These are phyloP conservation scores for Stemphylium vesicarium DNA, from an alignment of 2,329 filamentous ascomycete species.

Conservation along the genomic window DNA sequence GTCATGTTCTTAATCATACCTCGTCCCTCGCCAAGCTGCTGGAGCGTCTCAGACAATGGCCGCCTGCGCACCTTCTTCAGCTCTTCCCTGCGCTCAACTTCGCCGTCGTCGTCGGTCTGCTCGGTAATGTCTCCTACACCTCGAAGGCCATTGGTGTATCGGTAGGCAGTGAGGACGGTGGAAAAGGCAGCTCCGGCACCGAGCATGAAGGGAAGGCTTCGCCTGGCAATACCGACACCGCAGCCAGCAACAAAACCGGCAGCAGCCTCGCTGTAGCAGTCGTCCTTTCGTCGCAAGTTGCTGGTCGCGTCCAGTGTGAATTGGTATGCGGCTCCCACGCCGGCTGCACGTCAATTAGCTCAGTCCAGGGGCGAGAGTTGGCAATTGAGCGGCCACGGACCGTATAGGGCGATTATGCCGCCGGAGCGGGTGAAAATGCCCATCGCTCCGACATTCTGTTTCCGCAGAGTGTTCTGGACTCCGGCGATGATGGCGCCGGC, in stretches of 20 bases:
- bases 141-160: conserved; percentile 69
- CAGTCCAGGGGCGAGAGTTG: neutral
- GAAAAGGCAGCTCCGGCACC: conserved; percentile 69
- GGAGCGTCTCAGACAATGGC: conserved; percentile 79
- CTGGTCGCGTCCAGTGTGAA: conserved; percentile 79
- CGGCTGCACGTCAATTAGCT: conserved; percentile 61
- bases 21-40: conserved; percentile 84
- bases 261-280: conserved; percentile 74
- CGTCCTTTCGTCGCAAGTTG: conserved; percentile 86
- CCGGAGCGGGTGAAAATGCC: conserved; percentile 82
- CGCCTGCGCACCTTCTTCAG: conserved; percentile 75
- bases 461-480: conserved; percentile 85
- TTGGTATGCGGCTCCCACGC: conserved; percentile 75
- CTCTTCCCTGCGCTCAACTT: conserved; percentile 77
- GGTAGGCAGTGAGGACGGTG: conserved; percentile 66
- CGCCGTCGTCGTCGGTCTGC: conserved; percentile 68
- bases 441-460: conserved; percentile 79
- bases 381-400: conserved; percentile 54
- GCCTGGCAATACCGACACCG: conserved; percentile 70
- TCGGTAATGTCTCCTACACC: conserved; percentile 56
- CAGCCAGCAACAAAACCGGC: conserved; percentile 79
- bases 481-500: conserved; percentile 76
- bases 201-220: conserved; percentile 72
- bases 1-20: conserved; percentile 59
- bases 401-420: conserved; percentile 71